Evolutionary conservation across 306 rosid genomes (phyloP).

Genomic region (Macrotyloma uniflorum): DNA sequence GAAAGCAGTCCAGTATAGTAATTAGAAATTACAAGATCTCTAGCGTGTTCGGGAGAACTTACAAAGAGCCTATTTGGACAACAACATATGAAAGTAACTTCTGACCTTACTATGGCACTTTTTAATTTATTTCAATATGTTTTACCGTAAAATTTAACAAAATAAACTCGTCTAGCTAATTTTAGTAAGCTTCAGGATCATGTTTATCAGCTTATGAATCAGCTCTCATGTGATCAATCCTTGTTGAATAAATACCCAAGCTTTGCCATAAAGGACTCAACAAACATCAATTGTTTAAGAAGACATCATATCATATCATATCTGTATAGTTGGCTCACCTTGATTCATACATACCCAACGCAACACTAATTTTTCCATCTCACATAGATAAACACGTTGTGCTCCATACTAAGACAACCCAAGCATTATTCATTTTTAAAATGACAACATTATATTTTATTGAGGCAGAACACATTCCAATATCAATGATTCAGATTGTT

Average conservation of each 20-base stretch:
- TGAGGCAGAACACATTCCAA: not conserved
- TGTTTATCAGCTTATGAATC: not conserved
- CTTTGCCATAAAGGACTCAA: not conserved
- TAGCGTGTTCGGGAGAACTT: not conserved
- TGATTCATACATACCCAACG: not conserved
- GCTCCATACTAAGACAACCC: not conserved
- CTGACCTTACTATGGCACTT: not conserved
- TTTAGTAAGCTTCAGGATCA: not conserved
- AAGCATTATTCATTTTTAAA: not conserved
- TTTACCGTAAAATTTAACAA: not conserved
- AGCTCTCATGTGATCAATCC: not conserved
- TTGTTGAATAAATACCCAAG: not conserved
- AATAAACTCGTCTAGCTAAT: not conserved
- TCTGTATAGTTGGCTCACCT: not conserved
- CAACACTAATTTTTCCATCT: not conserved
- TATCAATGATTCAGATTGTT: not conserved
- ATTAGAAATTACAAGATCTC: conserved; percentile 2
- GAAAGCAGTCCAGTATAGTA: not conserved
- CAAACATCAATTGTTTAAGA: not conserved
- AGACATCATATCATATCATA: not conserved
- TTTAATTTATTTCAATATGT: not conserved
- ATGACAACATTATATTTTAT: not conserved
- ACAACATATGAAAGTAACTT: not conserved
- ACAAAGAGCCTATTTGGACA: not conserved
- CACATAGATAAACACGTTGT: not conserved